Percentiles rank a stretch among this genome's conserved stretches.
Evolutionary conservation across 306 rosid species (phyloP).

Genomic region (Astragalus membranaceus): DNA sequence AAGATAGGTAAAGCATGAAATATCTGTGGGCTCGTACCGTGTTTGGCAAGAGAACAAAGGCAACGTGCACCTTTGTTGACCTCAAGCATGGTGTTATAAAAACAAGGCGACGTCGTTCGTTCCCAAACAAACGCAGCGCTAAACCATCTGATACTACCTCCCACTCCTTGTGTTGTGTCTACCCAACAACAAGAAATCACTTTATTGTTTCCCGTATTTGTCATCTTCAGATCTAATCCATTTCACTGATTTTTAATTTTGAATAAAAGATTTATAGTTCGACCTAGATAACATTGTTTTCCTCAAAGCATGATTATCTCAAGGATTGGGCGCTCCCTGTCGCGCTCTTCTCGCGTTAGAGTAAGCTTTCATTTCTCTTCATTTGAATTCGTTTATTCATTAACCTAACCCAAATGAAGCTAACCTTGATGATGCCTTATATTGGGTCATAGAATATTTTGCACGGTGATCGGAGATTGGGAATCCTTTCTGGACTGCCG

Average conservation of each 20-base stretch:
- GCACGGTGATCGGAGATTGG: constrained; percentile 43
- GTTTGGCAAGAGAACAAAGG: constrained; percentile 33
- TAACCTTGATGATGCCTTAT: background rate
- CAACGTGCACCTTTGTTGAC: constrained; percentile 28
- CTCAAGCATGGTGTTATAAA: background rate
- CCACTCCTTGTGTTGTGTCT: background rate
- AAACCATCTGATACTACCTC: background rate
- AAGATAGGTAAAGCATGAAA: too few species aligned
- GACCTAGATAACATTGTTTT: background rate
- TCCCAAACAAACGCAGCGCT: background rate
- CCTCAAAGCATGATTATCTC: constrained; percentile 45
- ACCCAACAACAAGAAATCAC: background rate
- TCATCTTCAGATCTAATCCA: background rate
- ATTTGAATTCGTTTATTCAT: background rate
- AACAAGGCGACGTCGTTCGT: background rate
- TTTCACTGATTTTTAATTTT: background rate
- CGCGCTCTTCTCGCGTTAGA: constrained; percentile 53
- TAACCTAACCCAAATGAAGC: background rate
- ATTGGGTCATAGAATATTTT: constrained; percentile 41
- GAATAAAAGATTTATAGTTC: background rate
- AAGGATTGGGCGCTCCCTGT: constrained; percentile 55
- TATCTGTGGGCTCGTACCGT: constrained; percentile 28
- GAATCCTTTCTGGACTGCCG: constrained; percentile 21
- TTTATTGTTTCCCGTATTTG: background rate
- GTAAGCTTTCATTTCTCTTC: constrained; percentile 29